These are phyloP conservation scores for Schoenoplectus triqueter DNA, from an alignment of 202 grass and related monocot species.

Conservation along the genomic window DNA sequence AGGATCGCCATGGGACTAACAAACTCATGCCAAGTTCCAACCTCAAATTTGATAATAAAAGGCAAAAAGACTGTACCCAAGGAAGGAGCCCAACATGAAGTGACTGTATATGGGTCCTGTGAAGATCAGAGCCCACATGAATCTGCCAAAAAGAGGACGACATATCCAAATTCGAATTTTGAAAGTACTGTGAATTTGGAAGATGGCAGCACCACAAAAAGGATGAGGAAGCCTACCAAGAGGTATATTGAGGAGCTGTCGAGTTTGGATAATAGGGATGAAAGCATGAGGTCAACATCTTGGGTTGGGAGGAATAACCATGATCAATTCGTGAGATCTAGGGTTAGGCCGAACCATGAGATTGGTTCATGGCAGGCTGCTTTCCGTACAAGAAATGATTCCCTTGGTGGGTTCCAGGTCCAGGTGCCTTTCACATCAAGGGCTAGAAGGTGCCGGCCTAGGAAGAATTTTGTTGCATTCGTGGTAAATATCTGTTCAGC, in stretches of 20 bases:
- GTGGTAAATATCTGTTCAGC: slow-evolving; percentile 63
- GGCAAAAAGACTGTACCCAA: slow-evolving; percentile 69
- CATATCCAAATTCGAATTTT: slow-evolving; percentile 20
- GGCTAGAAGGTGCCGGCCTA: slow-evolving; percentile 81
- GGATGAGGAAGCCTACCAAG: slow-evolving; percentile 92
- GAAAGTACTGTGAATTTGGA: slow-evolving; percentile 27
- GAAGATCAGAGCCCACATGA: background rate
- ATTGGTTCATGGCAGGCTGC: slow-evolving; percentile 36
- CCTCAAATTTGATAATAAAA: slow-evolving; percentile 79
- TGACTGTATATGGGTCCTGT: background rate
- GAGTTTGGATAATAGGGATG: slow-evolving; percentile 60
- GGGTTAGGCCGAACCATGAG: slow-evolving; percentile 43
- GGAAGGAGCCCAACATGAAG: slow-evolving; percentile 41
- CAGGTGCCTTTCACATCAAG: slow-evolving; percentile 85
- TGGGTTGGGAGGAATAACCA: slow-evolving; percentile 46
- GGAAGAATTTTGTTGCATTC: slow-evolving; percentile 70
- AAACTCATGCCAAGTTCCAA: slow-evolving; percentile 88
- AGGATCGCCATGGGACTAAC: slow-evolving; percentile 87
- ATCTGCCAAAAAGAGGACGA: slow-evolving; percentile 24
- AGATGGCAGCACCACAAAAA: slow-evolving; percentile 52
- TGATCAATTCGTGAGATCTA: slow-evolving; percentile 51
- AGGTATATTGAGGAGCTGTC: slow-evolving; percentile 95
- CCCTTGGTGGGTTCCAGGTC: slow-evolving; percentile 74
- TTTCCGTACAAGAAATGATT: slow-evolving; percentile 72
- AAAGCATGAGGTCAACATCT: slow-evolving; percentile 50